phyloP scores from a whole-genome alignment of 2,329 filamentous ascomycete genomes.

The Microthyrium microscopicum region DNA sequence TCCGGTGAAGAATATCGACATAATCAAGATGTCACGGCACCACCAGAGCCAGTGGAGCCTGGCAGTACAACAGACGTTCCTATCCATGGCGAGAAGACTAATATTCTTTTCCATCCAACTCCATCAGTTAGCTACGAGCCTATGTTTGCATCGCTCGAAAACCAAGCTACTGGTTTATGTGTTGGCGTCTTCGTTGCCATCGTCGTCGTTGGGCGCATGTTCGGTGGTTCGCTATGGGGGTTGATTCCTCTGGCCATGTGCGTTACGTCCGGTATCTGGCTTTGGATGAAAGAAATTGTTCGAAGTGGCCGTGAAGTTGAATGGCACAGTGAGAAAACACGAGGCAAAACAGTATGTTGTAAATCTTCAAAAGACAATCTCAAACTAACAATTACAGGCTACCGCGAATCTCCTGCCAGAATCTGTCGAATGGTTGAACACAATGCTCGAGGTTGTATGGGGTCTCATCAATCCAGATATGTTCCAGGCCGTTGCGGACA shows the following conservation, averaged over 20 bases:
- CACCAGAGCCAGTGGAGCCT: conserved; percentile 68
- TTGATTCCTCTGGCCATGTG: conserved; percentile 58
- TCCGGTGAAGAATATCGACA: conserved; percentile 64
- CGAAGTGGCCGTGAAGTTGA: conserved; percentile 67
- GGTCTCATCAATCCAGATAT: conserved; percentile 88
- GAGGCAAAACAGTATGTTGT: conserved; percentile 52
- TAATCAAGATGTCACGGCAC: conserved; percentile 78
- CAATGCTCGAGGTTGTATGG: conserved; percentile 70
- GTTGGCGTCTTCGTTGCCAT: conserved; percentile 55
- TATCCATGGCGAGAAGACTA: conserved; percentile 91
- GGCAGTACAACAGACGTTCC: conserved; percentile 85
- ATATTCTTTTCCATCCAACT: conserved; percentile 88
- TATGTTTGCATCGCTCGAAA: conserved; percentile 64
- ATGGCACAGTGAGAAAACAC: conserved; percentile 73
- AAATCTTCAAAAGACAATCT: background rate
- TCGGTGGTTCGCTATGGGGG: conserved; percentile 62
- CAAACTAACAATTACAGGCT: conserved; percentile 29
- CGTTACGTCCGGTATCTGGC: conserved; percentile 60
- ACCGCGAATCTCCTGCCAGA: conserved; percentile 82
- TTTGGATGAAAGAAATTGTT: conserved; percentile 82
- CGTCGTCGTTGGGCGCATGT: conserved; percentile 58
- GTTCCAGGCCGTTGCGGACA: conserved; percentile 85
- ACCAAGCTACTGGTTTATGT: conserved; percentile 54
- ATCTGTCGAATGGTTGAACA: conserved; percentile 90
- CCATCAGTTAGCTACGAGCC: conserved; percentile 80